Evolutionary conservation across 192 early-diverging fungal species (phyloP).

Genomic region (Pilaira anomala): DNA sequence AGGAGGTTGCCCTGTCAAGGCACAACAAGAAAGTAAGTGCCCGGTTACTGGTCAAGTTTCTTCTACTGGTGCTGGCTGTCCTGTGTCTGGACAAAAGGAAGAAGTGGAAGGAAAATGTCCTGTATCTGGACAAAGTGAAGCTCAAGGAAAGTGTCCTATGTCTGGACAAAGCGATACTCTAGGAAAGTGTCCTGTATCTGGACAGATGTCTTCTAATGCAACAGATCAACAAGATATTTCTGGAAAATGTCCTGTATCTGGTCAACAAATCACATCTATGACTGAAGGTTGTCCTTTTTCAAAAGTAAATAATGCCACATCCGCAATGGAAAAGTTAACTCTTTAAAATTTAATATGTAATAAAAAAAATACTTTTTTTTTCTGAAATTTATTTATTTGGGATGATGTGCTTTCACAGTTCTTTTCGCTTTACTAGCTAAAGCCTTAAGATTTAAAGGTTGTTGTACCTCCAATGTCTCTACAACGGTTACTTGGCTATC

Average conservation of each 20-base stretch:
- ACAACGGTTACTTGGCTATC: no score
- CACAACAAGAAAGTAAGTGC: background rate
- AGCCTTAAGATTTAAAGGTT: no score
- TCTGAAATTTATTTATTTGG: no score
- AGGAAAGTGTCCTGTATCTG: conserved; percentile 12
- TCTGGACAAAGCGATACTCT: background rate
- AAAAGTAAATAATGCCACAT: no score
- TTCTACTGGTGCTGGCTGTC: background rate
- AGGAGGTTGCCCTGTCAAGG: background rate
- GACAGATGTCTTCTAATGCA: background rate
- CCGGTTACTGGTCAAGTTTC: conserved; percentile 13
- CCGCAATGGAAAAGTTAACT: no score
- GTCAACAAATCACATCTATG: background rate
- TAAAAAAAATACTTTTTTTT: no score
- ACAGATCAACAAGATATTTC: background rate
- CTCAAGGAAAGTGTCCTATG: no score
- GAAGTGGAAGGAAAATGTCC: background rate
- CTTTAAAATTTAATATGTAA: no score
- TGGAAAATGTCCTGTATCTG: conserved; percentile 15
- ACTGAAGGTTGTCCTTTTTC: no score
- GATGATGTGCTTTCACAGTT: no score
- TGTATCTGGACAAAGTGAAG: conserved; percentile 15
- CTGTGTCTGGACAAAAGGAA: conserved; percentile 1
- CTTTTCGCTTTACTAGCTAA: no score
- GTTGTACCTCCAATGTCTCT: no score